Evolutionary conservation across 768 basidiomycete species (phyloP).

Genomic region (Mrakia frigida): DNA sequence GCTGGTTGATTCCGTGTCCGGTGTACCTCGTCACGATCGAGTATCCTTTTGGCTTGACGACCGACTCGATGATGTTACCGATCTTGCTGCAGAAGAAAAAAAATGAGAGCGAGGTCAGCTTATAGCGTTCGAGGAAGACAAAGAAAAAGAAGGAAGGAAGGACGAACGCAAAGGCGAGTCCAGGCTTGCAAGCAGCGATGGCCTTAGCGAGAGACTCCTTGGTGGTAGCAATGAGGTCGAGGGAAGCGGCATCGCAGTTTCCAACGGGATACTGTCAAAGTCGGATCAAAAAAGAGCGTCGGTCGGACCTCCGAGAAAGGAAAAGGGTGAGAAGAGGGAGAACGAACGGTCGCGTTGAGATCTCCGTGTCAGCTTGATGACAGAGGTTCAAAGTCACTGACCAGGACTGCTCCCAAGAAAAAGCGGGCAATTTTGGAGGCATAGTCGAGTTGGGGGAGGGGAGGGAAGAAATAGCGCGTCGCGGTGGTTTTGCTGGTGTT

Average conservation of each 20-base stretch:
- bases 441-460: too few relatives aligned
- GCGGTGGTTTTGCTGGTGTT: too few relatives aligned
- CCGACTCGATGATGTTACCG: constrained; percentile 57
- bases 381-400: too few relatives aligned
- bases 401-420: too few relatives aligned
- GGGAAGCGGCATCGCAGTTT: constrained; percentile 61
- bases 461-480: too few relatives aligned
- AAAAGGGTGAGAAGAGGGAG: too few relatives aligned
- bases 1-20: constrained; percentile 80
- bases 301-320: too few relatives aligned
- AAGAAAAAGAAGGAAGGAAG: constrained; percentile 10
- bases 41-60: constrained; percentile 76
- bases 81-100: constrained; percentile 39
- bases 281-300: too few relatives aligned
- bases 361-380: too few relatives aligned
- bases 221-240: constrained; percentile 73
- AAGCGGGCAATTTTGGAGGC: too few relatives aligned
- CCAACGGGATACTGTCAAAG: constrained; percentile 72
- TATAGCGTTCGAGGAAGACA: constrained; percentile 9
- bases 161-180: constrained; percentile 74
- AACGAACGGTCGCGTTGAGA: too few relatives aligned
- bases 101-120: background rate
- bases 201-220: constrained; percentile 80
- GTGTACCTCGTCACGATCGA: constrained; percentile 88
- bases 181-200: constrained; percentile 90